Percentiles rank a stretch among this genome's conserved stretches.
phyloP scores from a whole-genome alignment of 1,284 basidiomycete species.

The Rhodofomes roseus region DNA sequence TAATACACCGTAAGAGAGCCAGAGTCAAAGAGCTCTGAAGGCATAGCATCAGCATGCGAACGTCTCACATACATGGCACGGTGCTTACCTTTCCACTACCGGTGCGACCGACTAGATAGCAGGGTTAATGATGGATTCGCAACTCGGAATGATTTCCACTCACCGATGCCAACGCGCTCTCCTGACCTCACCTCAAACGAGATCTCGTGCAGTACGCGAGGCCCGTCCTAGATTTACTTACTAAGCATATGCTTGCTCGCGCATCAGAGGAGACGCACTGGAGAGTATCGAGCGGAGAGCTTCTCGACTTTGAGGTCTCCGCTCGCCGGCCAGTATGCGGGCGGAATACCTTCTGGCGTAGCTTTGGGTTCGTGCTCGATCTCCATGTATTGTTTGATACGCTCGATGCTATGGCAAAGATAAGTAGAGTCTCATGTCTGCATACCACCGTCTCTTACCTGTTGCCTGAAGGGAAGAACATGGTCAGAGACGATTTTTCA shows the following conservation, averaged over 20 bases:
- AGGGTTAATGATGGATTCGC: too few species aligned
- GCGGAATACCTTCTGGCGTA: slow-evolving; percentile 48
- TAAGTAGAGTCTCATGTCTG: background rate
- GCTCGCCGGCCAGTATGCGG: slow-evolving; percentile 77
- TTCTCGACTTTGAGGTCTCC: slow-evolving; percentile 64
- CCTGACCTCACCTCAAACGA: slow-evolving; percentile 46
- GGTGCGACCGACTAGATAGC: slow-evolving; percentile 53
- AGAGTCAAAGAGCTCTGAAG: slow-evolving; percentile 40
- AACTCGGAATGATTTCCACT: background rate
- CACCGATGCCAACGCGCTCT: slow-evolving; percentile 47
- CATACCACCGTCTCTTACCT: slow-evolving; percentile 31
- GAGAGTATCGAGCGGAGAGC: slow-evolving; percentile 54
- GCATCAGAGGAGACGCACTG: slow-evolving; percentile 19
- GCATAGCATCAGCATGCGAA: slow-evolving; percentile 26
- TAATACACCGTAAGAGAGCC: slow-evolving; percentile 42
- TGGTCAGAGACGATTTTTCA: background rate
- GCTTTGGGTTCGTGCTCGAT: slow-evolving; percentile 71
- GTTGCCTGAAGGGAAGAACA: slow-evolving; percentile 32
- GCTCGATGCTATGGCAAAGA: slow-evolving; percentile 15
- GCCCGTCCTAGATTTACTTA: slow-evolving; percentile 28
- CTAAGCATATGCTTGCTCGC: too few species aligned
- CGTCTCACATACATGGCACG: slow-evolving; percentile 16
- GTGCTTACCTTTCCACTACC: slow-evolving; percentile 63
- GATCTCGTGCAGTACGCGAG: slow-evolving; percentile 44
- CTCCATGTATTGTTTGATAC: slow-evolving; percentile 64